Percentiles rank a stretch among this genome's conserved stretches.
These are phyloP conservation scores for Tylopilus sp. DNA, from an alignment of 1,284 basidiomycete species.

Conservation along the genomic window DNA sequence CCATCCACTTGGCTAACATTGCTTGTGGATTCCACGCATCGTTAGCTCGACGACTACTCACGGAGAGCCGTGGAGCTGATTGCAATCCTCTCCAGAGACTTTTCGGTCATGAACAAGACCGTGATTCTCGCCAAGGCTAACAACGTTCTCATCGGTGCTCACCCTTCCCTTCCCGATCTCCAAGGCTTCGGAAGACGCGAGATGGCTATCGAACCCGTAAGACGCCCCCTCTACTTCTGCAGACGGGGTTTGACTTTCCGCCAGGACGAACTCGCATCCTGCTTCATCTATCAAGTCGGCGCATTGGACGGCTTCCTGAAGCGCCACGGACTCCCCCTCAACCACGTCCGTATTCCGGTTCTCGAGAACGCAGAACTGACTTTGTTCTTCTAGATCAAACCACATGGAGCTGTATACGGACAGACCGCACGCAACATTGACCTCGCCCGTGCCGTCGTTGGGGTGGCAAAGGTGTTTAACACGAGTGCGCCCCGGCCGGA, in stretches of 20 bases:
- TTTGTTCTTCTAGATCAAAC: slow-evolving; percentile 41
- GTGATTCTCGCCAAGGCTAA: slow-evolving; percentile 53
- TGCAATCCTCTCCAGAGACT: slow-evolving; percentile 43
- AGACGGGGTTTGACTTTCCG: background rate
- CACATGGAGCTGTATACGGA: slow-evolving; percentile 52
- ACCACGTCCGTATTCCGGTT: slow-evolving; percentile 43
- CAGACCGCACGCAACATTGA: slow-evolving; percentile 37
- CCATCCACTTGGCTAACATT: slow-evolving; percentile 62
- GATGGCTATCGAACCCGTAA: slow-evolving; percentile 57
- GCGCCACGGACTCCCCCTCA: slow-evolving; percentile 45
- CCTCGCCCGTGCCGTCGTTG: slow-evolving; percentile 51
- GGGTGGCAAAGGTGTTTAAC: slow-evolving; percentile 50
- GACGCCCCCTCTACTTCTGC: background rate
- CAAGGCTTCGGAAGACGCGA: slow-evolving; percentile 66
- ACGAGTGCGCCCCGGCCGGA: slow-evolving; percentile 16
- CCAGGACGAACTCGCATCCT: slow-evolving; percentile 55
- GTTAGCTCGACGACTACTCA: slow-evolving; percentile 34
- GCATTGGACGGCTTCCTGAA: slow-evolving; percentile 57
- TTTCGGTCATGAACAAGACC: slow-evolving; percentile 61
- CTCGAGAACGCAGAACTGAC: background rate
- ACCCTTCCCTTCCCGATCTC: slow-evolving; percentile 60
- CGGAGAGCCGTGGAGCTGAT: background rate
- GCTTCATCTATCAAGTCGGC: slow-evolving; percentile 63
- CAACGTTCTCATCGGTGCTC: slow-evolving; percentile 55
- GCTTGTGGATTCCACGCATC: slow-evolving; percentile 67